phyloP scores from a whole-genome alignment of 202 grass and related monocot species.

The Panicum hallii region DNA sequence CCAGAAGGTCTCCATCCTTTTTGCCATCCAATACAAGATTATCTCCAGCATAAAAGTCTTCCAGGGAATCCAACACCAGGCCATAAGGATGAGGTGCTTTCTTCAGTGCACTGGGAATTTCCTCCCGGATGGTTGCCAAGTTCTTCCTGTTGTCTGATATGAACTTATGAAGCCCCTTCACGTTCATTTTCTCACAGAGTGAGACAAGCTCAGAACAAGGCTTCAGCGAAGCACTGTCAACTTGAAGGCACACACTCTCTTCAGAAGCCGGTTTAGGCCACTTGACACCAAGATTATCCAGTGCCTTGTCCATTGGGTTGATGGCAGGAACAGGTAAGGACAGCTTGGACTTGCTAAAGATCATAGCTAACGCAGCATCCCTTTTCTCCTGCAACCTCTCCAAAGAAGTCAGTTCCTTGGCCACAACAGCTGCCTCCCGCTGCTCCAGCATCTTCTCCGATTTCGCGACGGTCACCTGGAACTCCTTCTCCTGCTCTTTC shows the following conservation, averaged over 20 bases:
- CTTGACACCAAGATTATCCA: constrained; percentile 40
- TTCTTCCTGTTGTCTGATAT: constrained; percentile 95
- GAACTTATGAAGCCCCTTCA: constrained; percentile 85
- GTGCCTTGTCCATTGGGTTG: constrained; percentile 37
- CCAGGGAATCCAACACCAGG: constrained; percentile 73
- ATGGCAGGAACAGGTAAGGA: constrained; percentile 43
- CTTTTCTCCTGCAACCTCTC: constrained; percentile 88
- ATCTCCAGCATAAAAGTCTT: constrained; percentile 86
- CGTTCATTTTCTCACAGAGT: constrained; percentile 91
- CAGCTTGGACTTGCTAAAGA: constrained; percentile 76
- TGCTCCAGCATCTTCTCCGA: constrained; percentile 72
- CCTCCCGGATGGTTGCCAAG: constrained; percentile 78
- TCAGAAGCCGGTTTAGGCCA: constrained; percentile 49
- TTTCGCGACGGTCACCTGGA: constrained; percentile 51
- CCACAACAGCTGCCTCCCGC: constrained; percentile 68
- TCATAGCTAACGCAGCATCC: constrained; percentile 74
- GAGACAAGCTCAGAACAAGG: constrained; percentile 63
- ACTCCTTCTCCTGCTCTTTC: constrained; percentile 80
- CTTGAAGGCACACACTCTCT: constrained; percentile 8
- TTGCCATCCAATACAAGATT: constrained; percentile 79
- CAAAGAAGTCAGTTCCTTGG: constrained; percentile 85
- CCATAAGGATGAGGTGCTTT: constrained; percentile 62
- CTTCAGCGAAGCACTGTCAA: constrained; percentile 45
- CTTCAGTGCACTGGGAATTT: constrained; percentile 80
- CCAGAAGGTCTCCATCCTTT: constrained; percentile 94